Base-by-base conservation (phyloP, 257 asterid species). In the Scutellaria galericulata region DNA sequence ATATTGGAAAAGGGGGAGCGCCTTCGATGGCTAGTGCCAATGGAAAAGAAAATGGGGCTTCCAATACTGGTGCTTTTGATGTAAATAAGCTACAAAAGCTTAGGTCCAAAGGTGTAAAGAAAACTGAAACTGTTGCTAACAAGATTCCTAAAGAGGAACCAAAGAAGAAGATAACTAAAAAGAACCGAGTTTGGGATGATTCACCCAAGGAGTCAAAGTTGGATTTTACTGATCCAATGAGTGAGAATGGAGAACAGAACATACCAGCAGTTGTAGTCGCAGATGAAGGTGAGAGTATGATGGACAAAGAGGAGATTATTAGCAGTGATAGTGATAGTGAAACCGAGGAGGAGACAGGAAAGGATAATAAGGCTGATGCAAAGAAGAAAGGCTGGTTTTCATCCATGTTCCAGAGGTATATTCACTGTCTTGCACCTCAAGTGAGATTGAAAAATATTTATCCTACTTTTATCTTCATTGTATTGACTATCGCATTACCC, bases 351-450 rank as follows among this genome's bases (percentile, higher is more conserved):
- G 93, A 82, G 6, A 53, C 76, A 2, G 89, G 73, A 39, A 86
- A 87, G 78, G 86, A 75, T 64, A 66, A 59, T 53, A 86, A 80
- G 80, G 83, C 59, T 69, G 93, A 82, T 61, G 22, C 85, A 42
- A 88, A 82, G 84, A 91, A 88, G 83, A 94, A 86, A 77, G 93
- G 99, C 55, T 92, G 98, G 99, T 90, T 95, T 83, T 89, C 99
- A 57, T 76, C 98, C 77, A 90, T 95, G 95, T 88, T 92, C 81
- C 93, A 83, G 64, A 90, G 99, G 99, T 95, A 86, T 37, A 64
- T 75, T 51, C 24, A 45, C 48, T 45, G 10, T 20, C 64, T 61
- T 57, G 40, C 66, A 31, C 40, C 35, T 55, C 37, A 24, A 54
- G 45, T 61, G 46, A 8, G 47, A 12, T 12, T 24, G 39, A 64